Base-by-base conservation (phyloP, 2,329 filamentous ascomycete species). In the Fusarium veterinarium region DNA sequence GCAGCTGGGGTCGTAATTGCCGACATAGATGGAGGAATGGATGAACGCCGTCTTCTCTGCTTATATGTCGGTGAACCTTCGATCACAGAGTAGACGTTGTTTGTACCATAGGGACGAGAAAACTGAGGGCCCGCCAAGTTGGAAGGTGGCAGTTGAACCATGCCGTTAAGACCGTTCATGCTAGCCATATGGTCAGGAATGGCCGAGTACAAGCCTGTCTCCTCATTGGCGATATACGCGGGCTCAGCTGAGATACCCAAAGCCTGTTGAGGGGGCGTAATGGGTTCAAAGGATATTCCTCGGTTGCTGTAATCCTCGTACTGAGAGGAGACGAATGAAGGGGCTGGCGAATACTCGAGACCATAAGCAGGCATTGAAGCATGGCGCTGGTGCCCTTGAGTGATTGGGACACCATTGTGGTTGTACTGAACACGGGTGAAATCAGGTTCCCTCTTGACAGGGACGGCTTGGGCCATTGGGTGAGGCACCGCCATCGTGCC, bases 41-140 rank as follows among this genome's bases (percentile, higher is more conserved):
- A 98, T 40, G 96, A 98, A 71, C 96, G 93, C 75, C 96, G 91
- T 81, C 96, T 90, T 77, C 96, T 91, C 86, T 98, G 96, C 89
- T 99, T 99, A 86, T 99, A 99, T 41, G 96, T 98, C 17, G 96
- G 96, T 33, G 96, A 99, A 53, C 96, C 96, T 85, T 99, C 96
- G 80, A 98, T 96, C 55, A 97, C 95, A 53, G 94, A 95, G 86
- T 97, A 98, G 76, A 96, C 93, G 81, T 94, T 97, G 82, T 92
- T 92, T 58, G 86, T 81, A 67, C 87, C 88, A 75, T 94, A 94
- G 37, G 91, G 90, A 49, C 93, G 91, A 31, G 92, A 90, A 83
- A 94, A 98, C 78, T 95, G 93, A 53, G 92, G 90, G 35, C 92
- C 93, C 60, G 92, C 90, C 69, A 98, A 84, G 82, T 95, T 96